These are phyloP conservation scores for Heracleum sosnowskyi DNA, from an alignment of 129 eudicot genomes.

Conservation along the genomic window DNA sequence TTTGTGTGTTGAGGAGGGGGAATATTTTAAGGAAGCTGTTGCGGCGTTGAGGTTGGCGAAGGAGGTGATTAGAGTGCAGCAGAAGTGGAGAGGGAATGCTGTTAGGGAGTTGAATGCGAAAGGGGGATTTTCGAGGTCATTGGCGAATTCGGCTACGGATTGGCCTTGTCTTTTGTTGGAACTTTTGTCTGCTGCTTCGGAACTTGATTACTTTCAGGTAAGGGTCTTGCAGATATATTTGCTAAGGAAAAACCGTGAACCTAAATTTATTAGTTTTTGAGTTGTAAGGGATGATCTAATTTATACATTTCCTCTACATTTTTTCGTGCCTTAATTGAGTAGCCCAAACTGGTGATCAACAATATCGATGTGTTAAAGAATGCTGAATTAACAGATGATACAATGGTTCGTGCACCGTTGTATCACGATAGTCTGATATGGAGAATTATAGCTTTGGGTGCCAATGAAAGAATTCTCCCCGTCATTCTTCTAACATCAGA, in stretches of 20 bases:
- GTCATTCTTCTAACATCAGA: slow-evolving; percentile 78
- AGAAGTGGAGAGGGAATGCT: slow-evolving; percentile 72
- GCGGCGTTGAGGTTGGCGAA: slow-evolving; percentile 77
- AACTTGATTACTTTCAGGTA: slow-evolving; percentile 91
- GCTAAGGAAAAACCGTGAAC: background rate
- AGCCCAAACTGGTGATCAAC: slow-evolving; percentile 93
- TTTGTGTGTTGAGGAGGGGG: slow-evolving; percentile 42
- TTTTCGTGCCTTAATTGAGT: slow-evolving; percentile 15
- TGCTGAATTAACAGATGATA: slow-evolving; percentile 54
- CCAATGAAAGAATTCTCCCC: slow-evolving; percentile 79
- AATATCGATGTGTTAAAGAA: slow-evolving; percentile 72
- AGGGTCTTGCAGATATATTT: background rate
- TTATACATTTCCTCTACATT: slow-evolving; percentile 10
- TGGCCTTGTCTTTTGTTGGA: slow-evolving; percentile 90
- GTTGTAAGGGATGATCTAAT: slow-evolving; percentile 9
- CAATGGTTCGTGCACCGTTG: slow-evolving; percentile 60
- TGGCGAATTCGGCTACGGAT: slow-evolving; percentile 87
- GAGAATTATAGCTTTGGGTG: slow-evolving; percentile 91
- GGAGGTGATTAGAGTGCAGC: slow-evolving; percentile 76
- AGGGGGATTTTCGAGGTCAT: slow-evolving; percentile 71
- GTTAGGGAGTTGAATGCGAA: slow-evolving; percentile 58
- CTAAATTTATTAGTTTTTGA: background rate
- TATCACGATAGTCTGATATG: slow-evolving; percentile 92
- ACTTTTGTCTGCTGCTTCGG: slow-evolving; percentile 72
- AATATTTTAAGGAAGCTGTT: slow-evolving; percentile 57